Conservation (phyloP, 306 rosid species). For the Prunus persica region DNA sequence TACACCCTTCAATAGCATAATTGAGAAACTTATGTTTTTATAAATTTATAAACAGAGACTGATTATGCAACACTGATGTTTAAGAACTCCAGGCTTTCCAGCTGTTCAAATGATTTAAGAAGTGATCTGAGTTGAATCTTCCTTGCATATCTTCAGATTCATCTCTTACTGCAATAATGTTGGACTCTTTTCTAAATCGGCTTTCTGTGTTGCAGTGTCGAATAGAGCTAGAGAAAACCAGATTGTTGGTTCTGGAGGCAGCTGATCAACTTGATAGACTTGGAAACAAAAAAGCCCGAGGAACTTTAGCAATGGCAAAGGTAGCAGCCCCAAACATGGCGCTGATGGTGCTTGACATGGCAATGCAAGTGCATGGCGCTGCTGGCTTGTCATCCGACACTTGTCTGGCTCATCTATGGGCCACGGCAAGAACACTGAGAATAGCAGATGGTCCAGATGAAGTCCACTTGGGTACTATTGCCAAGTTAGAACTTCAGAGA, state of each 20-base stretch:
- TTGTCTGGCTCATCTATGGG: conserved; percentile 93
- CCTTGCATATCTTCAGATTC: neutral
- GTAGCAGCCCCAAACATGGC: conserved; percentile 95
- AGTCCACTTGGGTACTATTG: conserved; percentile 94
- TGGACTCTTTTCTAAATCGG: conserved; percentile 4
- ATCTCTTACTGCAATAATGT: neutral
- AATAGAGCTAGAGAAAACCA: conserved; percentile 70
- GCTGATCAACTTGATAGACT: conserved; percentile 88
- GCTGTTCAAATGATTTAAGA: conserved; percentile 1
- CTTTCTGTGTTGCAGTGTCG: conserved; percentile 62
- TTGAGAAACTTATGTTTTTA: neutral
- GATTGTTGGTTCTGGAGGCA: conserved; percentile 91
- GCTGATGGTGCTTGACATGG: conserved; percentile 83
- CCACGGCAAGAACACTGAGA: conserved; percentile 78
- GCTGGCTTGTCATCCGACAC: conserved; percentile 89
- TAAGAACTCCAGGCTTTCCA: neutral
- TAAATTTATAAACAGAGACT: neutral
- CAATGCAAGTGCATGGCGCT: conserved; percentile 95
- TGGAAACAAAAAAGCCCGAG: conserved; percentile 85
- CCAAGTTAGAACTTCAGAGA: conserved; percentile 72
- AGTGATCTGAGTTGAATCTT: conserved; percentile 1
- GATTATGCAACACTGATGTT: neutral
- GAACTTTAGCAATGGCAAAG: conserved; percentile 94
- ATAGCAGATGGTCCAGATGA: conserved; percentile 99
- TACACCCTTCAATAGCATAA: neutral